These are phyloP conservation scores for Corylus avellana DNA, from an alignment of 306 rosid genomes.

Conservation along the genomic window DNA sequence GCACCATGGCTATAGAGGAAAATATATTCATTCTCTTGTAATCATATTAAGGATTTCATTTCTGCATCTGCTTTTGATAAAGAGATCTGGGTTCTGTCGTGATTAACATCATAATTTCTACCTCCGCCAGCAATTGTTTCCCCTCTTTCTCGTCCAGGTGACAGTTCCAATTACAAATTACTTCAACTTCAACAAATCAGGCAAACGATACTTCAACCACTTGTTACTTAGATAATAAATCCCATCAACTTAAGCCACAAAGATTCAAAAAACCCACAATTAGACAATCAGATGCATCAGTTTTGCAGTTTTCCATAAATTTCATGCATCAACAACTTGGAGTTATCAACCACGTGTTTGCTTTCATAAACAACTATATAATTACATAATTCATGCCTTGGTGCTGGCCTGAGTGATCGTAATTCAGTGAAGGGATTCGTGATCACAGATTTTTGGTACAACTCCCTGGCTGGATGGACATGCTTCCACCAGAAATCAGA, in stretches of 20 bases:
- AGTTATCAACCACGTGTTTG: slow-evolving; percentile 51
- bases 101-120: slow-evolving; percentile 3
- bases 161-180: neutral
- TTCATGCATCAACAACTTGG: slow-evolving; percentile 68
- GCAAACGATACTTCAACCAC: neutral
- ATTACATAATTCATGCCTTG: slow-evolving; percentile 68
- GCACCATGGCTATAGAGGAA: neutral
- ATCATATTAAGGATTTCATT: neutral
- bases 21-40: neutral
- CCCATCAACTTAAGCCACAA: neutral
- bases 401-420: slow-evolving; percentile 54
- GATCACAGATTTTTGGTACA: slow-evolving; percentile 41
- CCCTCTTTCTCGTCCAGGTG: neutral
- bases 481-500: slow-evolving; percentile 90
- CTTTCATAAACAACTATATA: slow-evolving; percentile 53
- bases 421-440: slow-evolving; percentile 58
- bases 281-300: slow-evolving; percentile 30
- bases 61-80: neutral
- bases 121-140: neutral
- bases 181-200: neutral
- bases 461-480: slow-evolving; percentile 74
- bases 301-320: slow-evolving; percentile 52
- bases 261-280: neutral
- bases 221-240: neutral
- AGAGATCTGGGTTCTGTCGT: neutral